Evolutionary conservation across 2,329 filamentous ascomycete genomes (phyloP).

Genomic region (Penicillium sp.): DNA sequence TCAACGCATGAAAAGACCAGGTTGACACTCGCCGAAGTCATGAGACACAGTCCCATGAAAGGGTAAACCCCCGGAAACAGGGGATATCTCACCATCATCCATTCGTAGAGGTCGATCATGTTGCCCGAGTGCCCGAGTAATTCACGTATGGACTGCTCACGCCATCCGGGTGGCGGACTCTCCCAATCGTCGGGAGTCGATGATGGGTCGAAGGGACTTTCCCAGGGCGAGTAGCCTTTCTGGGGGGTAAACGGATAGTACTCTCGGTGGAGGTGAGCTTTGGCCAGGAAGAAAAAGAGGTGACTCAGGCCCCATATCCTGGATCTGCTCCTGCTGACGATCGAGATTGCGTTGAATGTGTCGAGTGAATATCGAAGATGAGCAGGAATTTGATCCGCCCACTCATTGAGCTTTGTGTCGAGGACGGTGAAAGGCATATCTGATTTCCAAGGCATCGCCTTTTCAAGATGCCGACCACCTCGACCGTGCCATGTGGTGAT

Average conservation of each 20-base stretch:
- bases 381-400: neutral
- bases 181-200: neutral
- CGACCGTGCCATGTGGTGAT: slow-evolving; percentile 1
- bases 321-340: neutral
- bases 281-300: slow-evolving; percentile 2
- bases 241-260: slow-evolving; percentile 1
- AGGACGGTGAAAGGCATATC: slow-evolving; percentile 1
- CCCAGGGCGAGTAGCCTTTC: neutral
- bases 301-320: slow-evolving; percentile 1
- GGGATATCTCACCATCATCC: neutral
- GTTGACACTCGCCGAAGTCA: neutral
- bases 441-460: neutral
- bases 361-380: slow-evolving; percentile 1
- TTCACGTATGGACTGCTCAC: neutral
- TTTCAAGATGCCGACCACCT: slow-evolving; percentile 1
- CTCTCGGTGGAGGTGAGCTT: neutral
- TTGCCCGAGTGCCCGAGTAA: neutral
- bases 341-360: neutral
- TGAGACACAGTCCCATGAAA: slow-evolving; percentile 1
- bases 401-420: neutral
- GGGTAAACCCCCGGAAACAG: slow-evolving; percentile 2
- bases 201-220: neutral
- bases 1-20: neutral
- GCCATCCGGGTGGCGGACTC: neutral
- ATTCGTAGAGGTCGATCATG: neutral